phyloP scores from a whole-genome alignment of 345 rosid genomes.

The Zanthoxylum bungeanum region DNA sequence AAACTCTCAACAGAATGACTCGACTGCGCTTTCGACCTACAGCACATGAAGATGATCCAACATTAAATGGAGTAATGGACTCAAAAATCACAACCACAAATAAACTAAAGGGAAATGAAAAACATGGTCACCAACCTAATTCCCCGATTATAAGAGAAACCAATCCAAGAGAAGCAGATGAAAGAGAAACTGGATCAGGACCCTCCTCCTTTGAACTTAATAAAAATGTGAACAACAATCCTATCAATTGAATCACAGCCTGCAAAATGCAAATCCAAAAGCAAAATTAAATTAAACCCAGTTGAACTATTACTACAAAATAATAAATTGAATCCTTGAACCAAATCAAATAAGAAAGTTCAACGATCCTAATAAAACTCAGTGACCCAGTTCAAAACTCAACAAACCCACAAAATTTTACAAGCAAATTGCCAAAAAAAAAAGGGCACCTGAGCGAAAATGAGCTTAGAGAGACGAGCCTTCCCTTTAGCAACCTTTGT shows the following conservation, averaged over 20 bases:
- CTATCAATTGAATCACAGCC: slow-evolving; percentile 30
- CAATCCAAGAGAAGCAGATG: slow-evolving; percentile 16
- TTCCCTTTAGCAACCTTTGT: slow-evolving; percentile 53
- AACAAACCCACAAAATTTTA: neutral
- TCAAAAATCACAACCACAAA: neutral
- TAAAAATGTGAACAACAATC: slow-evolving; percentile 1
- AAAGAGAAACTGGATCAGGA: slow-evolving; percentile 13
- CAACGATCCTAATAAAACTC: neutral
- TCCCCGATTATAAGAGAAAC: slow-evolving; percentile 30
- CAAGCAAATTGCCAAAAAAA: neutral
- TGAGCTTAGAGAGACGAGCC: slow-evolving; percentile 31
- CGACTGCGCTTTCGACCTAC: slow-evolving; percentile 26
- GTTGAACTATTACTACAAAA: neutral
- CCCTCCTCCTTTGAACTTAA: slow-evolving; percentile 15
- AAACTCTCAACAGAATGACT: slow-evolving; percentile 24
- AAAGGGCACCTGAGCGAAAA: slow-evolving; percentile 39
- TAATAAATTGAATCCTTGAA: neutral
- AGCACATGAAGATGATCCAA: neutral
- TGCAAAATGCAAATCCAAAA: slow-evolving; percentile 14
- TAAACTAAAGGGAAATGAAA: neutral
- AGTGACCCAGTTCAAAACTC: neutral
- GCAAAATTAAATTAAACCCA: neutral
- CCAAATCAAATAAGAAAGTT: neutral
- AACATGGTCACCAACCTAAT: slow-evolving; percentile 19
- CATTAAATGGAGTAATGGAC: neutral